phyloP scores from a whole-genome alignment of 2,329 filamentous ascomycete species.

The Biscogniauxia mediterranea region DNA sequence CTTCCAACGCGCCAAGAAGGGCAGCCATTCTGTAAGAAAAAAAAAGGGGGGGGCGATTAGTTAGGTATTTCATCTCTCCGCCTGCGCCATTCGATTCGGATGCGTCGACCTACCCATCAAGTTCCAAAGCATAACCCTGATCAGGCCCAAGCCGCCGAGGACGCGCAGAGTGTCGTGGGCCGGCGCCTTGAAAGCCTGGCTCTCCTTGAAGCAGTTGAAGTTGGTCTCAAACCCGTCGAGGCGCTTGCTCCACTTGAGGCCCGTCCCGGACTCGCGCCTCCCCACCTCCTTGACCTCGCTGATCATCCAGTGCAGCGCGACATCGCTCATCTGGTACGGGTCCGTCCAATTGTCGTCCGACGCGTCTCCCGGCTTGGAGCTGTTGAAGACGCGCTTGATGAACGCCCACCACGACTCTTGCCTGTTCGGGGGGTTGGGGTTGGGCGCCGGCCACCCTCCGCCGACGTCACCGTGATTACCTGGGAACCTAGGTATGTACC shows the following conservation, averaged over 20 bases:
- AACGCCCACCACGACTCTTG: conserved; percentile 34
- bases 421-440: conserved; percentile 7
- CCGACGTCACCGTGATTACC: background rate
- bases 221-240: conserved; percentile 33
- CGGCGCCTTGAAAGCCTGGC: conserved; percentile 31
- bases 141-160: conserved; percentile 37
- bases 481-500: background rate
- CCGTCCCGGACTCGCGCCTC: conserved; percentile 27
- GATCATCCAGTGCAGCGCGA: conserved; percentile 53
- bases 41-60: background rate
- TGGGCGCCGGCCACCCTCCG: background rate
- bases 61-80: conserved; percentile 5
- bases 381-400: conserved; percentile 37
- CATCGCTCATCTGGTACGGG: conserved; percentile 46
- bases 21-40: conserved; percentile 34
- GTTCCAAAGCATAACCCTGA: conserved; percentile 42
- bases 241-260: conserved; percentile 36
- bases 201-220: conserved; percentile 30
- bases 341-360: conserved; percentile 33
- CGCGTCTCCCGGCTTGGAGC: conserved; percentile 32
- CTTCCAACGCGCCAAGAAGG: conserved; percentile 42
- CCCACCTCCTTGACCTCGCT: conserved; percentile 44
- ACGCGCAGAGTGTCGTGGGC: conserved; percentile 41
- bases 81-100: background rate
- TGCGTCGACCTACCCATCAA: conserved; percentile 39